A percentile compares a stretch with the other conserved stretches of the same genome.
phyloP scores from a whole-genome alignment of 169 alveolate species.

The Theileria equi region DNA sequence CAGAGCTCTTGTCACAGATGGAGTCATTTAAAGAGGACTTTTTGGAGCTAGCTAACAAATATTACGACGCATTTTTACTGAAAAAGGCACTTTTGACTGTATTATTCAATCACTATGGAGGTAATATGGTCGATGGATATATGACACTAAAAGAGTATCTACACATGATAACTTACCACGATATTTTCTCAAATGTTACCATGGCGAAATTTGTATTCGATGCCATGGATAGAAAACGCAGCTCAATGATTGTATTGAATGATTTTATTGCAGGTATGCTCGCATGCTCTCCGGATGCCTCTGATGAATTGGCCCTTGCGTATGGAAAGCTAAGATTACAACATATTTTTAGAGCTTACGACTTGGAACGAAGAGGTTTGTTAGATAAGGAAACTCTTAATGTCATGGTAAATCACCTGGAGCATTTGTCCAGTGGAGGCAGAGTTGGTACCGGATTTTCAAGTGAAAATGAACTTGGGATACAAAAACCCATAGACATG shows the following conservation, averaged over 20 bases:
- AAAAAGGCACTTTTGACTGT: constrained; percentile 55
- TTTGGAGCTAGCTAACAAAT: constrained; percentile 19
- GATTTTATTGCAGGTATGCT: constrained; percentile 74
- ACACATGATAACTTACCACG: constrained; percentile 36
- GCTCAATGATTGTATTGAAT: constrained; percentile 43
- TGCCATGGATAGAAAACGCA: constrained; percentile 67
- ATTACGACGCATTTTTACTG: not conserved
- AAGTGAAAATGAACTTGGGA: constrained; percentile 16
- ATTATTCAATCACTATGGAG: constrained; percentile 59
- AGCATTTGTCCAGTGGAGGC: constrained; percentile 46
- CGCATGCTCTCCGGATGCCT: constrained; percentile 74
- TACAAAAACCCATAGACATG: constrained; percentile 17
- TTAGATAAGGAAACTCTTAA: constrained; percentile 37
- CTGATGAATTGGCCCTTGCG: constrained; percentile 41
- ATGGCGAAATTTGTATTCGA: constrained; percentile 64
- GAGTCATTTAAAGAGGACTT: constrained; percentile 32
- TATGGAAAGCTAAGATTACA: constrained; percentile 71
- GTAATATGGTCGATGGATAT: constrained; percentile 22
- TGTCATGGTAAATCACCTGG: constrained; percentile 57
- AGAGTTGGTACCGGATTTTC: constrained; percentile 9
- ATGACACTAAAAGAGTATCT: constrained; percentile 54
- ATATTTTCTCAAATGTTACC: constrained; percentile 58
- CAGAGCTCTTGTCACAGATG: constrained; percentile 15
- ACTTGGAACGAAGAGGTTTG: constrained; percentile 65
- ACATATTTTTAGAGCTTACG: constrained; percentile 74